A percentile compares a stretch with the other conserved stretches of the same genome.
Conservation (phyloP, 176 grass and related monocot species). For the Avena sativa region DNA sequence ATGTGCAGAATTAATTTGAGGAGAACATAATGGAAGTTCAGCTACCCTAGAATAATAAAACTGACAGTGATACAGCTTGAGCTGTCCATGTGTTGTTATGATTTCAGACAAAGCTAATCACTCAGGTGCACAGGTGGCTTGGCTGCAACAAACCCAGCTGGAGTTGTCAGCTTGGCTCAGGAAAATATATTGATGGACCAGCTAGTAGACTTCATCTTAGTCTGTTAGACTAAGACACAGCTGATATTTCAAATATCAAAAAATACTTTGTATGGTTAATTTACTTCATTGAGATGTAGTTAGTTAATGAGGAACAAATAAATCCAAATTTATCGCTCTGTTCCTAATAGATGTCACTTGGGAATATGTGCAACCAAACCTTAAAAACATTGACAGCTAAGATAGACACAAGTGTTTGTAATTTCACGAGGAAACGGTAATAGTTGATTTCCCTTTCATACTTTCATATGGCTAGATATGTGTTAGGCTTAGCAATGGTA, state of each 20-base stretch:
- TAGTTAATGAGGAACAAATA: not conserved
- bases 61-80: not conserved
- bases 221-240: not conserved
- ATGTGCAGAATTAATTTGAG: not conserved
- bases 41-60: not conserved
- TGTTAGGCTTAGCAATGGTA: not conserved
- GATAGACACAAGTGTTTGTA: not conserved
- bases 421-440: not conserved
- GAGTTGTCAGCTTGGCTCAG: not conserved
- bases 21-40: not conserved
- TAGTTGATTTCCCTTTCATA: not conserved
- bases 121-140: not conserved
- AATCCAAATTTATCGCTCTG: not conserved
- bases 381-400: not conserved
- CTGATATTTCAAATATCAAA: not conserved
- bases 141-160: slow-evolving; percentile 6
- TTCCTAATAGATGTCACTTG: not conserved
- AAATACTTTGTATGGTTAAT: not conserved
- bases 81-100: not conserved
- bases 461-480: not conserved
- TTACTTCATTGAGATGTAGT: not conserved
- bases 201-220: not conserved
- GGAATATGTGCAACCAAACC: not conserved
- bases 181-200: not conserved
- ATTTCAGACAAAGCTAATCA: slow-evolving; percentile 13